Evolutionary conservation across 768 basidiomycete genomes (phyloP), one percentile per base, ranked within the genome.

Genomic region (Favolaschia claudopus): DNA sequence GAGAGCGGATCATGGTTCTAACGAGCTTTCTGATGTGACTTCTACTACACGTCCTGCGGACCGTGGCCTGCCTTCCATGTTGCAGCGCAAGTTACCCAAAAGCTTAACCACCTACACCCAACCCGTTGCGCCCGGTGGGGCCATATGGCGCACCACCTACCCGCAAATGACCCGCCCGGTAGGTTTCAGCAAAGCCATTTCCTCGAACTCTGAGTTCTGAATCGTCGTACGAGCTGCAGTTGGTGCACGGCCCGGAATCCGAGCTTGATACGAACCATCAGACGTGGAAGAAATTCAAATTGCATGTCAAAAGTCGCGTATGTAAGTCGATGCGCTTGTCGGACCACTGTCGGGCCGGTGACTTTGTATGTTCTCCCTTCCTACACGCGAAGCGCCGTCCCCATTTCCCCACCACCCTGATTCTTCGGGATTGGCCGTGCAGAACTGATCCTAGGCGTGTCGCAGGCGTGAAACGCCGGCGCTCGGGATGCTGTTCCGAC

Each of bases 331-430:
- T 42, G 52, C 31, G 24, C 29, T 40, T 34, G 29, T 40, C 50
- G 38, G 50, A 42, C 38, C 28, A 17, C 27, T 33, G 43, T 54
- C 53, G 53, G 53, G 53, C 53, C 53, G 53, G 38, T 45, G 25
- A 13, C 13, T 32, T 2, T n/a, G 19, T 29, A 7, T 9, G 7
- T 5, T 22, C 45, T 4, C 13, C 17, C 22, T 52, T 29, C 29
- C 33, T 34, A 44, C 51, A n/a, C n/a, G 52, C 52, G 52, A 54
- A 54, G 52, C 51, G 51, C 52, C 25, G 42, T 32, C 25, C 6
- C 27, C 34, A 37, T 37, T 1, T 2, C 6, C 19, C n/a, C n/a
- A n/a, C n/a, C n/a, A n/a, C n/a, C n/a, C n/a, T n/a, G 40, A 20
- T 54, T 37, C 33, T 25, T 54, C 52, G 52, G 52, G 42, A 28